A percentile compares a stretch with the other conserved stretches of the same genome.
These are phyloP conservation scores for peach (Prunus persica) DNA, from an alignment of 306 rosid species.

Conservation along the genomic window Prunus_persica_NCBIv2 NC_034016.1:14980501-14981000, in stretches of 20 bases:
- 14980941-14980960: slow-evolving; percentile 63
- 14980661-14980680: slow-evolving; percentile 44
- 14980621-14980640: neutral
- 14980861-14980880: slow-evolving; percentile 33
- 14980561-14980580: slow-evolving; percentile 72
- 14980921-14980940: slow-evolving; percentile 72
- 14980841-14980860: slow-evolving; percentile 39
- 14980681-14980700: slow-evolving; percentile 50
- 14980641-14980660: neutral
- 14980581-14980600: slow-evolving; percentile 52
- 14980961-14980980: slow-evolving; percentile 49
- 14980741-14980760: slow-evolving; percentile 65
- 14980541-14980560: slow-evolving; percentile 78
- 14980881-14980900: slow-evolving; percentile 54
- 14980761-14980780: slow-evolving; percentile 49
- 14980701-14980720: slow-evolving; percentile 51
- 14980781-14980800: slow-evolving; percentile 59
- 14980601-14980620: slow-evolving; percentile 85
- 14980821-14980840: slow-evolving; percentile 54
- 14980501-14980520: slow-evolving; percentile 48
- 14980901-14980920: slow-evolving; percentile 54
- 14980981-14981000: slow-evolving; percentile 42
- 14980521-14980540: slow-evolving; percentile 61
- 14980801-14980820: slow-evolving; percentile 65
- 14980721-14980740: slow-evolving; percentile 53